phyloP scores from a whole-genome alignment of 164 flowering plant genomes.

The Magnolia changhungtana region DNA sequence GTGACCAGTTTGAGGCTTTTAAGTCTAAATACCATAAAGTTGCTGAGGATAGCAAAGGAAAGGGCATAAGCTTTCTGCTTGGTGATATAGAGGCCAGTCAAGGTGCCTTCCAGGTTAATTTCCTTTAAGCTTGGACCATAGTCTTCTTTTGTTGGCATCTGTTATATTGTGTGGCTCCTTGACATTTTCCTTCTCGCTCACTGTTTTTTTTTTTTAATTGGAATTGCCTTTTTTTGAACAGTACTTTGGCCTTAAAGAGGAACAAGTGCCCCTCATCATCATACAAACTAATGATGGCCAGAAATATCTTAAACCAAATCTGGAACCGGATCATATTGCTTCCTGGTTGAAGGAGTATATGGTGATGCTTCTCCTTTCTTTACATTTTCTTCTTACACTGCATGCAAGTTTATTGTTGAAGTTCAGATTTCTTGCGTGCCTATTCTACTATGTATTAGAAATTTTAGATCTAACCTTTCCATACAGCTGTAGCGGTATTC shows the following conservation, averaged over 20 bases:
- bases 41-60: constrained; percentile 52
- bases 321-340: constrained; percentile 67
- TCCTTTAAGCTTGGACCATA: not conserved
- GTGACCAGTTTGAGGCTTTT: constrained; percentile 45
- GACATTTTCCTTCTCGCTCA: not conserved
- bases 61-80: constrained; percentile 60
- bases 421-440: not conserved
- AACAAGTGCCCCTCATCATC: constrained; percentile 72
- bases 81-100: constrained; percentile 77
- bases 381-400: not conserved
- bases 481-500: not conserved
- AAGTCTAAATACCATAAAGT: constrained; percentile 55
- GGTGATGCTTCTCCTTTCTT: constrained; percentile 37
- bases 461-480: no score
- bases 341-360: constrained; percentile 77
- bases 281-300: constrained; percentile 53
- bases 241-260: constrained; percentile 79
- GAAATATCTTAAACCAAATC: constrained; percentile 60
- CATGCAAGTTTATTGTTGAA: not conserved
- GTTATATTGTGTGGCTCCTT: not conserved
- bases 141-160: not conserved
- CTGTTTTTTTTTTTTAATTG: not conserved
- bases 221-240: constrained; percentile 25
- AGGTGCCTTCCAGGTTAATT: constrained; percentile 69
- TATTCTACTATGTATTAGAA: no score